Evolutionary conservation across 208 protist species (phyloP).

Genomic region (Endotrypanum monterogeii): DNA sequence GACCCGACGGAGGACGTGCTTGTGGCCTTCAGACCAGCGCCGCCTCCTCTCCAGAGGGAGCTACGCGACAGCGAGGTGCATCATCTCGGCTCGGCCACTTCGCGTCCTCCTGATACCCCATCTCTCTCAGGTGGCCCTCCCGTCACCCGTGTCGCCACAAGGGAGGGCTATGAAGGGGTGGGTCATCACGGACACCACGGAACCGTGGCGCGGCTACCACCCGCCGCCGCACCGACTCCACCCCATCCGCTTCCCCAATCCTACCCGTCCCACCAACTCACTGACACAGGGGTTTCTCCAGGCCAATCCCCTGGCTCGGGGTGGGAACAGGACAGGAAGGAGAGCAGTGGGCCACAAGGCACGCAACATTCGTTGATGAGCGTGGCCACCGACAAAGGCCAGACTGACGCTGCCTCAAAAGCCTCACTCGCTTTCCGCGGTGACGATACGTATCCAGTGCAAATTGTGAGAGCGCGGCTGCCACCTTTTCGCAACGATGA

Average conservation of each 20-base stretch:
- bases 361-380: neutral
- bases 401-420: conserved; percentile 19
- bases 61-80: neutral
- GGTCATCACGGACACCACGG: neutral
- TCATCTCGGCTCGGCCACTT: conserved; percentile 5
- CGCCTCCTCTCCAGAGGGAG: conserved; percentile 19
- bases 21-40: conserved; percentile 4
- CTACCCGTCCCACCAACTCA: neutral
- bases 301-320: neutral
- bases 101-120: neutral
- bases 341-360: neutral
- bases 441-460: conserved; percentile 24
- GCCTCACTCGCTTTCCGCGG: conserved; percentile 28
- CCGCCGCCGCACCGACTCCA: neutral
- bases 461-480: conserved; percentile 24
- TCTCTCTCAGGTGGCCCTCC: neutral
- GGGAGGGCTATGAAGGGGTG: neutral
- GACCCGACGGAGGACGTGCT: conserved; percentile 42
- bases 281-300: neutral
- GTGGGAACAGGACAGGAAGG: neutral
- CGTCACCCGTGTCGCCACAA: neutral
- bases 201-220: neutral
- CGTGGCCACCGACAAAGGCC: conserved; percentile 2
- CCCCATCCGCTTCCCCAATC: neutral
- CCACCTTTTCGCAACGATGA: conserved; percentile 37